Conservation (phyloP, 225 moss, liverwort and hornwort genomes). For the Pseudoscleropodium purum region DNA sequence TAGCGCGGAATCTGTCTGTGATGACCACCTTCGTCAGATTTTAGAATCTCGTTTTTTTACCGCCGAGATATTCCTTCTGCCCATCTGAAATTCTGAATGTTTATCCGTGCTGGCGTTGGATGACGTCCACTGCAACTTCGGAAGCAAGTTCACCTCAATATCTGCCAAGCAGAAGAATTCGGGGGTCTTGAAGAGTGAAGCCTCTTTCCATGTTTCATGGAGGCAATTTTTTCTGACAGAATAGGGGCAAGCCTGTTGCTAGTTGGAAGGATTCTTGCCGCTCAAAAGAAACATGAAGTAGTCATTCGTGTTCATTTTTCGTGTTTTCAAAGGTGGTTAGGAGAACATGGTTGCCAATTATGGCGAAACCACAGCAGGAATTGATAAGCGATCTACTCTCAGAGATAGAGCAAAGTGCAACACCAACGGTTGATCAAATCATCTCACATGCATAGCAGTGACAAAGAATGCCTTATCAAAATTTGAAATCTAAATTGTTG, state of each 20-base stretch:
- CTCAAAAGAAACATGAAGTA: too few species aligned
- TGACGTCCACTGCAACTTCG: neutral
- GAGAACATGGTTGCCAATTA: neutral
- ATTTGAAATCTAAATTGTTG: neutral
- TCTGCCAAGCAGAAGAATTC: neutral
- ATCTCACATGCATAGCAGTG: neutral
- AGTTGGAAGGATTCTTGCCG: neutral
- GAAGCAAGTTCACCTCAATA: neutral
- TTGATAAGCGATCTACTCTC: too few species aligned
- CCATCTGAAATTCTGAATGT: neutral
- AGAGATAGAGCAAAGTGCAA: neutral
- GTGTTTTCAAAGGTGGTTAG: neutral
- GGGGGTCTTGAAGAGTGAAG: neutral
- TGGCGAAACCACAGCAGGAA: too few species aligned
- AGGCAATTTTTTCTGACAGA: neutral
- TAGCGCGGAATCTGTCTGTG: neutral
- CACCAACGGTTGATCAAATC: neutral
- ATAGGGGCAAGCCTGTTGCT: neutral
- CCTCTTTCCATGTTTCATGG: neutral
- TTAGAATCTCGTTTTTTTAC: neutral
- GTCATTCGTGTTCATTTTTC: neutral
- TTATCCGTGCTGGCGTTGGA: neutral
- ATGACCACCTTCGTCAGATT: neutral
- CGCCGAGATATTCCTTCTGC: neutral
- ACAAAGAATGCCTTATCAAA: neutral